A percentile compares a stretch with the other conserved stretches of the same genome.
phyloP scores from a whole-genome alignment of 2,329 filamentous ascomycete genomes.

The Catunica adiposa region DNA sequence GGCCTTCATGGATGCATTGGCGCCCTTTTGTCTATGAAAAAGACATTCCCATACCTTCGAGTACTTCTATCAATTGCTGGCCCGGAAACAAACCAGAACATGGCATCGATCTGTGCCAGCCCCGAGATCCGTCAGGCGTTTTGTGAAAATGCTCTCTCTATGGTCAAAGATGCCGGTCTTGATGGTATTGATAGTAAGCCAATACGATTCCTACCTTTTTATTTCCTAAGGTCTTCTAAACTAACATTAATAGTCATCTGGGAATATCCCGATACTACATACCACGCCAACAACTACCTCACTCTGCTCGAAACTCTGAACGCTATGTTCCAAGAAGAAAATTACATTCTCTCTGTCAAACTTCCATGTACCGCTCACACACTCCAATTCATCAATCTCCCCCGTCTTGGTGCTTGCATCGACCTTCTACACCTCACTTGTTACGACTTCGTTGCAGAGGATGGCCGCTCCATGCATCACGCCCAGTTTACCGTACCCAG shows the following conservation, averaged over 20 bases:
- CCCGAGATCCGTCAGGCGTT: background rate
- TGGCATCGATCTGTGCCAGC: background rate
- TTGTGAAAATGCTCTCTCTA: background rate
- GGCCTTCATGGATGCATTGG: conserved; percentile 1
- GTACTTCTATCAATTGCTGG: conserved; percentile 7
- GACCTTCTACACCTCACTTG: conserved; percentile 1
- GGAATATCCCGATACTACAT: background rate
- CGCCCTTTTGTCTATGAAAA: conserved; percentile 1
- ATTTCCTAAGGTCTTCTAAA: background rate
- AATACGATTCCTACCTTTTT: background rate
- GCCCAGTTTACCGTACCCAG: background rate
- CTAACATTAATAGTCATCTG: conserved; percentile 2
- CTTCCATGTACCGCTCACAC: background rate
- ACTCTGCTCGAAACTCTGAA: background rate
- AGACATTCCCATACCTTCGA: background rate
- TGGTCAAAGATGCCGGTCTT: background rate
- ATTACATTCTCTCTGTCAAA: conserved; percentile 6
- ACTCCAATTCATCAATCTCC: background rate
- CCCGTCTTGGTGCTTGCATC: background rate
- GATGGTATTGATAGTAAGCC: conserved; percentile 11
- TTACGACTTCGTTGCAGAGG: conserved; percentile 1
- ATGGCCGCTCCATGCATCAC: background rate
- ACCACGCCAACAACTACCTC: background rate
- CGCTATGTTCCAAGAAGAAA: background rate
- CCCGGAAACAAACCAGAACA: background rate